Percentiles rank a stretch among this genome's conserved stretches.
phyloP scores from a whole-genome alignment of 108 stramenopile species.

The Aurantiochytrium sp. region DNA sequence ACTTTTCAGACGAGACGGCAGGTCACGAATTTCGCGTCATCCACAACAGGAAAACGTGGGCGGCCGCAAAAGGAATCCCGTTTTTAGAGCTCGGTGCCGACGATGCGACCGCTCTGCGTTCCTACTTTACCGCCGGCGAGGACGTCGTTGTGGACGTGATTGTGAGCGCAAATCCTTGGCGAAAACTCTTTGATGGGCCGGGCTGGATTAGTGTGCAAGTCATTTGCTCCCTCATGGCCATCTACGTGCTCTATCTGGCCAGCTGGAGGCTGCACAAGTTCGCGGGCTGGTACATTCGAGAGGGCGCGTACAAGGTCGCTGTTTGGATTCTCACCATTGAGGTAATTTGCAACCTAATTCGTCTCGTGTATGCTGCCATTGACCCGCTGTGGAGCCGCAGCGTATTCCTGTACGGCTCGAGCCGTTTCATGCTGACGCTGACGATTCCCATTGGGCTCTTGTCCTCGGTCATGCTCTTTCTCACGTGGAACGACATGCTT shows the following conservation, averaged over 20 bases:
- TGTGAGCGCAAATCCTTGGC: background rate
- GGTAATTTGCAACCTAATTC: background rate
- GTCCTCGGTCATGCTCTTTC: background rate
- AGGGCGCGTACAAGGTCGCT: background rate
- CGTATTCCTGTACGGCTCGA: background rate
- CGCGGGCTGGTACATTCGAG: background rate
- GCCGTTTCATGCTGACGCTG: background rate
- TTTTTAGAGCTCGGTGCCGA: background rate
- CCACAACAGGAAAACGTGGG: background rate
- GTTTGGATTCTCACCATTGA: background rate
- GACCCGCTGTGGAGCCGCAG: constrained; percentile 3
- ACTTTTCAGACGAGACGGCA: background rate
- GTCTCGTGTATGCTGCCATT: background rate
- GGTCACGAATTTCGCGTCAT: constrained; percentile 5
- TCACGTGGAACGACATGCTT: background rate
- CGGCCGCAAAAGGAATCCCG: background rate
- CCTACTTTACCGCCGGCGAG: background rate
- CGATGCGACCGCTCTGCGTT: background rate
- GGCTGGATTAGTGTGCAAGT: background rate
- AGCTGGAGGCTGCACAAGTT: background rate
- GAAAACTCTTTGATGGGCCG: background rate
- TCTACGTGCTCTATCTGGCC: background rate
- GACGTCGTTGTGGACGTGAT: background rate
- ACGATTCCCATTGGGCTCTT: background rate
- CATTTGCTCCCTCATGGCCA: background rate